Evolutionary conservation across 2,329 filamentous ascomycete genomes (phyloP), one percentile per base, ranked within the genome.

Genomic region (Fusarium aywerte): DNA sequence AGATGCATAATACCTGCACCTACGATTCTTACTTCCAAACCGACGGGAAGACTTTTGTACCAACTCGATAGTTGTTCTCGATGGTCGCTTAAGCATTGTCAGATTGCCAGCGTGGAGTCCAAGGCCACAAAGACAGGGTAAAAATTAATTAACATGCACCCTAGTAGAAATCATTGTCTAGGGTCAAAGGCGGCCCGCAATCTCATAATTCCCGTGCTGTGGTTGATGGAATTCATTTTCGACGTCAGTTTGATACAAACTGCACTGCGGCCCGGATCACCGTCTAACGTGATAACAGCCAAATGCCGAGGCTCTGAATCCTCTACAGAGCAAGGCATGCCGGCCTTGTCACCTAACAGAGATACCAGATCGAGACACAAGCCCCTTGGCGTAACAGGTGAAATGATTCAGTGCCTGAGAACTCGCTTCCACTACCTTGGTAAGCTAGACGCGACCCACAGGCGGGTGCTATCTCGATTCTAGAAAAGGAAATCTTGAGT

Each of bases 161-260:
- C 56, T 69, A 68, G 47, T 47, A 62, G 45, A 50, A 67, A 70
- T 67, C 69, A 60, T 59, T 47, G 38, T 49, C 66, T 58, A 66
- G 66, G 43, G 40, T 58, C 48, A 60, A 43, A 51, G 43, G 45
- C 56, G 67, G 58, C 70, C 66, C 70, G 69, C 69, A 53, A 57
- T 58, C 66, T 73, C 65, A 29, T 58, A 48, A 57, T 65, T 59
- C 70, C 62, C 62, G 70, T 52, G 36, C 63, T 73, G 65, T 73
- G 71, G 69, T 73, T 73, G 71, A 73, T 71, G 71, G 71, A 73
- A 72, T 64, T 67, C 54, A 48, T 47, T 57, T 72, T 70, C 67
- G 21, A 71, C 69, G 48, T 67, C 60, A 65, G 67, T 53, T 67
- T 44, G 51, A 56, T 49, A 62, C 53, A 49, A 27, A 49, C 45